A percentile compares a stretch with the other conserved stretches of the same genome.
These are phyloP conservation scores for Perilla frutescens DNA, from an alignment of 257 asterid genomes.

Conservation along the genomic window DNA sequence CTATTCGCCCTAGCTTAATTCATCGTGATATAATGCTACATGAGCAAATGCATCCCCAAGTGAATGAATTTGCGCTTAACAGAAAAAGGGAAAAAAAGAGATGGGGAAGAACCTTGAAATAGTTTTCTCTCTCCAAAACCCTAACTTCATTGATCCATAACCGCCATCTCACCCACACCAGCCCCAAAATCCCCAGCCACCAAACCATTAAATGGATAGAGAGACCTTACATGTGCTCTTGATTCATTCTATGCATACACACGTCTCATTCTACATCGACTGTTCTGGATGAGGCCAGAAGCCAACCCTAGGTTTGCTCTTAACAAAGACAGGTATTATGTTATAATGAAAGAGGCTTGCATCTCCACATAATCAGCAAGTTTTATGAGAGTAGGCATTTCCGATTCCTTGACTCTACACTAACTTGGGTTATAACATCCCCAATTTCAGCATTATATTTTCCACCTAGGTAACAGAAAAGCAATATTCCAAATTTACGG, in stretches of 20 bases:
- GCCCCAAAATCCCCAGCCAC: background rate
- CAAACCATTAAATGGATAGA: background rate
- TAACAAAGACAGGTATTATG: background rate
- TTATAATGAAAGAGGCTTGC: background rate
- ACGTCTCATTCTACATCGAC: background rate
- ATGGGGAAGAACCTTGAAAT: background rate
- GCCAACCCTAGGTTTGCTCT: slow-evolving; percentile 11
- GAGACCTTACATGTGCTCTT: background rate
- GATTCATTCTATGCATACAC: background rate
- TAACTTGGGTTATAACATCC: slow-evolving; percentile 7
- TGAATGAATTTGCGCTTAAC: background rate
- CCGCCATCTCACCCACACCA: background rate
- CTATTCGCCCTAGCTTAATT: slow-evolving; percentile 8
- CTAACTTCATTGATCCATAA: slow-evolving; percentile 2
- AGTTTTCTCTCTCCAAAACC: slow-evolving; percentile 25
- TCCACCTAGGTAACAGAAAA: background rate
- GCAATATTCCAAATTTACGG: background rate
- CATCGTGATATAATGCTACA: background rate
- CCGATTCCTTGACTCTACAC: background rate
- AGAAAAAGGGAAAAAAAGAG: background rate
- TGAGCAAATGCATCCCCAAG: no score
- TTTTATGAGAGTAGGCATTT: slow-evolving; percentile 3
- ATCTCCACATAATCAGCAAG: background rate
- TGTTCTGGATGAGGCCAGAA: slow-evolving; percentile 2
- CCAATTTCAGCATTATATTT: background rate